Evolutionary conservation across 352 stramenopile genomes (phyloP), one percentile per base, ranked within the genome.

Genomic region (Phytophthora crassamura): DNA sequence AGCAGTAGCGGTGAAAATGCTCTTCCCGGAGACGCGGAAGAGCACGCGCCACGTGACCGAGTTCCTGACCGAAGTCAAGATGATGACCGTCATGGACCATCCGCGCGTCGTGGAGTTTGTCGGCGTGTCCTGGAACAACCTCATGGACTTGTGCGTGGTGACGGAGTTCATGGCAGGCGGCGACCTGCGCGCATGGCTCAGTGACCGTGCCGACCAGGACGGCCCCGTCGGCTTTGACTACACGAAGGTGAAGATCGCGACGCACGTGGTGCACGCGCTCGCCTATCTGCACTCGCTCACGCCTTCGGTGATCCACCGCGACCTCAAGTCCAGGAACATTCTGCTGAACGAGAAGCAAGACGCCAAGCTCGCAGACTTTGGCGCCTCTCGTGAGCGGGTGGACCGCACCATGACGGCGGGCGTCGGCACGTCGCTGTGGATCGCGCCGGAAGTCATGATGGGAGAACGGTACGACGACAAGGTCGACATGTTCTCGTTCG

Each of bases 101-200:
- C 47, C 61, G 0, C 64, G 72, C 16, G 72, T 90, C 18, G 79
- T 89, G 10, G 38, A 67, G n/a, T 90, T 85, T 35, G 18, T 89
- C 11, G 77, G 73, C n/a, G 77, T 89, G 11, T 75, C 71, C 1
- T 91, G 82, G 82, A 77, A 86, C 38, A 73, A 73, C 22, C 64
- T 88, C 11, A 67, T 73, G 32, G 82, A 91, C 15, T 56, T 89
- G n/a, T 78, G 75, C 40, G 76, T 87, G 4, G 60, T 91, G 7
- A 84, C 75, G 5, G 80, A 91, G 53, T 89, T 73, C 65, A 86
- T 91, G 78, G 69, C 71, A 33, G 82, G 82, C 35, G 82, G 82
- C 11, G 76, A 90, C 47, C 57, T 90, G 36, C 69, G 77, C 14
- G 63, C 64, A 8, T 73, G 84, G 59, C 63, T 90, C 3, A 60